Conservation (phyloP, 2,329 filamentous ascomycete genomes). For the Penicillium sp. region DNA sequence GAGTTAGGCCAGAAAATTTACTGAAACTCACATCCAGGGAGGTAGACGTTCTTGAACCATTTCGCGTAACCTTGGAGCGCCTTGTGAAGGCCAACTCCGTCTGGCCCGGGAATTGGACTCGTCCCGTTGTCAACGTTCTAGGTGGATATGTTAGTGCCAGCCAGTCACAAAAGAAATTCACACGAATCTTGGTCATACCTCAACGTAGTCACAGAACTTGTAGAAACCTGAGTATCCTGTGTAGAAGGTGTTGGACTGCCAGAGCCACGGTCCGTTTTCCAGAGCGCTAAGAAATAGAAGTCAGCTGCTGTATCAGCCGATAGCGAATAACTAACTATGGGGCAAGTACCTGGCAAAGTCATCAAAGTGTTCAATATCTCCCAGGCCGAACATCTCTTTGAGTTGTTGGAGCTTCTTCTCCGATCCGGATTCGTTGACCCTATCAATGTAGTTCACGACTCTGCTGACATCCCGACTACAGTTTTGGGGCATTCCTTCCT, state of each 20-base stretch:
- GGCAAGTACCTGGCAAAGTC: slow-evolving; percentile 51
- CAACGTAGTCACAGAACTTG: slow-evolving; percentile 54
- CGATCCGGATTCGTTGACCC: slow-evolving; percentile 47
- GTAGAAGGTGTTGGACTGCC: slow-evolving; percentile 58
- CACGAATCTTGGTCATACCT: slow-evolving; percentile 38
- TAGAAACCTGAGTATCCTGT: slow-evolving; percentile 50
- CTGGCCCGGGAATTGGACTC: slow-evolving; percentile 33
- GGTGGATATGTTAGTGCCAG: background rate
- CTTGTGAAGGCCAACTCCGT: slow-evolving; percentile 57
- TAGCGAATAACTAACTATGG: background rate
- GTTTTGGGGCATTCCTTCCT: slow-evolving; percentile 60
- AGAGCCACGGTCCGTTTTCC: slow-evolving; percentile 59
- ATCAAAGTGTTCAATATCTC: slow-evolving; percentile 52
- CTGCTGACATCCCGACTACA: slow-evolving; percentile 56
- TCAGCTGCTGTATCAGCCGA: background rate
- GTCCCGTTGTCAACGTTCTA: slow-evolving; percentile 36
- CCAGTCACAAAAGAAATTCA: background rate
- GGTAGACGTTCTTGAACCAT: slow-evolving; percentile 51
- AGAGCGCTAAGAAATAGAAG: slow-evolving; percentile 43
- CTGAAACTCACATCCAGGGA: slow-evolving; percentile 51
- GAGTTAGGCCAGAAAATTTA: background rate
- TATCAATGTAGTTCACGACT: slow-evolving; percentile 59
- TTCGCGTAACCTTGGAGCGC: slow-evolving; percentile 57
- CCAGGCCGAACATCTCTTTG: slow-evolving; percentile 57
- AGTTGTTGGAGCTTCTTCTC: slow-evolving; percentile 45